Base-by-base conservation (phyloP, 2,329 filamentous ascomycete species). In the Colletotrichum sp. region DNA sequence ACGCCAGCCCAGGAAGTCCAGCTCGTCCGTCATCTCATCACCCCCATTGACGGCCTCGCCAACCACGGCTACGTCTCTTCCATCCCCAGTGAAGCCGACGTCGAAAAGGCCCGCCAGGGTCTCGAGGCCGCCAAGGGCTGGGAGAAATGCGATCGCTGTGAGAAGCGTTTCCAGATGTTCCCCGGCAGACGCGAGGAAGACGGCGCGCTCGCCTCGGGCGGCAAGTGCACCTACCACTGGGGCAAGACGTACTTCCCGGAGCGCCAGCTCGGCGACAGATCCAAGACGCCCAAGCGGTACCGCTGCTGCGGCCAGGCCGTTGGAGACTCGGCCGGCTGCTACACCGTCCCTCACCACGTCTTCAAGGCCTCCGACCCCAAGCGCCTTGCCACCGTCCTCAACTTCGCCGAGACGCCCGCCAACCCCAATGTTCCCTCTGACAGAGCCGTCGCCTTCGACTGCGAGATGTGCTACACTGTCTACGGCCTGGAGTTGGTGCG, bases 381-480 rank as follows among this genome's bases (percentile, higher is more conserved):
- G 78, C 90, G 96, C 26, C 88, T 99, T 30, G 95, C 96, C 0
- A 87, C 93, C 1, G 86, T 96, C 4, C 89, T 98, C 80, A 96
- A 96, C 68, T 99, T 98, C 83, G 90, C 92, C 72, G 85, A 91
- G 77, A 99, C 97, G 0, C 96, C 96, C 0, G 85, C 88, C 14
- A 96, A 95, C 78, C 83, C 86, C 2, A 80, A 85, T 3, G 88
- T 86, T 2, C 86, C 87, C 0, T 80, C 84, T 2, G 86, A 90
- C 68, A 90, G 91, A 43, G 95, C 94, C 4, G 92, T 99, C 13
- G 94, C 93, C 78, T 96, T 99, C 80, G 97, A 99, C 83, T 99
- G 97, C 81, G 97, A 99, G 83, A 99, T 99, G 97, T 95, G 95
- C 6, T 99, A 98, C 82, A 99, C 98, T 0, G 95, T 95, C 1